Base-by-base conservation (phyloP, 2,329 filamentous ascomycete species). In the Alternaria gaisen region DNA sequence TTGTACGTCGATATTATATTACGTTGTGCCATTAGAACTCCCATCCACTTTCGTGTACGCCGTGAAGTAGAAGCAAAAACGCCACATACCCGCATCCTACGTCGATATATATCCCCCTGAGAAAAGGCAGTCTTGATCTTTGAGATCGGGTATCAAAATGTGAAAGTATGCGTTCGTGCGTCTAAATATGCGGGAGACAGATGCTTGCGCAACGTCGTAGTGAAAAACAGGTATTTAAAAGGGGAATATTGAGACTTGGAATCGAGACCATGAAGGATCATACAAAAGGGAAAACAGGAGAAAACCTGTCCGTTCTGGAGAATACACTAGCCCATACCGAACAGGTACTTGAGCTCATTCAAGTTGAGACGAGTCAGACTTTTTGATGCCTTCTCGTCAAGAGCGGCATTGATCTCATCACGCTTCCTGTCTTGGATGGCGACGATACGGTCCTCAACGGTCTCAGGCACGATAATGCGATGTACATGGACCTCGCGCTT, bases 381-480 rank as follows among this genome's bases (percentile, higher is more conserved):
- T 72, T 87, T 86, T 34, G 86, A 86, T 40, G 88, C 90, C 26
- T 86, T 86, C 78, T 96, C 92, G 70, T 95, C 91, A 22, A 97
- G 84, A 1, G 93, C 94, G 10, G 88, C 85, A 62, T 92, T 89
- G 38, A 97, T 92, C 38, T 96, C 82, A 43, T 86, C 83, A 22
- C 90, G 87, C 82, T 97, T 97, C 76, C 87, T 84, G 53, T 94
- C 87, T 75, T 97, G 93, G 16, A 97, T 81, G 24, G 84, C 84
- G 32, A 94, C 82, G 65, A 97, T 97, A 8, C 93, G 88, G 73
- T 97, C 93, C 77, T 97, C 94, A 1, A 97, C 91, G 0, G 94
- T 97, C 6, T 87, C 85, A 68, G 88, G 78, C 8, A 94, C 87
- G 3, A 97, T 81, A 24, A 97, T 86, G 4, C 92, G 89, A 75